Percentiles rank a stretch among this genome's conserved stretches.
phyloP scores from a whole-genome alignment of 2,329 filamentous ascomycete species.

The Nectriaceae sp. region DNA sequence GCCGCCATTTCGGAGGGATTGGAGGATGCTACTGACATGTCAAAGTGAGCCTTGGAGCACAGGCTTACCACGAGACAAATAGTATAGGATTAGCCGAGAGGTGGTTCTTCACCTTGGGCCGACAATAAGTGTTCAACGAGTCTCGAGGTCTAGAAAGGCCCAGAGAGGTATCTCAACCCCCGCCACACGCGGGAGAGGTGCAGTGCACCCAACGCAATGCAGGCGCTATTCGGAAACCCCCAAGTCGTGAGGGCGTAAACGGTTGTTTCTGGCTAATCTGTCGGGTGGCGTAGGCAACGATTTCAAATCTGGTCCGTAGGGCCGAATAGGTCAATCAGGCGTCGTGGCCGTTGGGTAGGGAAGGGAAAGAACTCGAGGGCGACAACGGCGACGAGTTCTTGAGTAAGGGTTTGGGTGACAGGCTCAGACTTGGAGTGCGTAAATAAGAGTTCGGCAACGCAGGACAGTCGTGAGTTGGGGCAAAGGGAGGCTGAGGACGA shows the following conservation, averaged over 20 bases:
- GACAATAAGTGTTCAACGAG: conserved; percentile 16
- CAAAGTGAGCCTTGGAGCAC: conserved; percentile 21
- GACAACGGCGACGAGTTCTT: no score
- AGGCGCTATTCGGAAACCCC: conserved; percentile 21
- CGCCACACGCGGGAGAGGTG: conserved; percentile 24
- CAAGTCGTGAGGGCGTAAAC: conserved; percentile 22
- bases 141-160: conserved; percentile 19
- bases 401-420: conserved; percentile 7
- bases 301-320: conserved; percentile 13
- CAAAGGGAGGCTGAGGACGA: no score
- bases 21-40: conserved; percentile 30
- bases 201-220: conserved; percentile 24
- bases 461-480: no score
- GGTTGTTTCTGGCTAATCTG: conserved; percentile 10
- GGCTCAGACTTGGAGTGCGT: conserved; percentile 4
- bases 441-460: no score
- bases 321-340: conserved; percentile 10
- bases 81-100: conserved; percentile 17
- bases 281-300: conserved; percentile 10
- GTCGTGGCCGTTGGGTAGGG: conserved; percentile 5
- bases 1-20: conserved; percentile 50
- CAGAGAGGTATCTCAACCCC: conserved; percentile 27
- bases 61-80: conserved; percentile 19
- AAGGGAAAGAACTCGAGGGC: no score
- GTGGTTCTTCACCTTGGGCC: conserved; percentile 22